Evolutionary conservation across 176 grass and related monocot genomes (phyloP).

Genomic region (Triticum turgidum): DNA sequence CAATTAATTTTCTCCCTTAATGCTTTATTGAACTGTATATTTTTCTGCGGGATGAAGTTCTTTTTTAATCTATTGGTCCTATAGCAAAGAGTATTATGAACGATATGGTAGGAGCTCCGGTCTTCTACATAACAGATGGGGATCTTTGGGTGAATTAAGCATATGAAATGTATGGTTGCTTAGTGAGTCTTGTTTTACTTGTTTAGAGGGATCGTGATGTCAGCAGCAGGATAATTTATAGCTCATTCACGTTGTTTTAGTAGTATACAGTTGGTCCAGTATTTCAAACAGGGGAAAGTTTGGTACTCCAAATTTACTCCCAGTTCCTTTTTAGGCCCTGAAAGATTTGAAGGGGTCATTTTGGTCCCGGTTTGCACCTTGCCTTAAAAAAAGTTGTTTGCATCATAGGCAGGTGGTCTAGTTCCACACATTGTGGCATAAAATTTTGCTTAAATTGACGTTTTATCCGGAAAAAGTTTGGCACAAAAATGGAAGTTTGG

Average conservation of each 20-base stretch:
- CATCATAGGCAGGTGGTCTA: neutral
- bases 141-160: neutral
- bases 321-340: neutral
- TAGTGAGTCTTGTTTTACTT: neutral
- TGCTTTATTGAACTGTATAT: neutral
- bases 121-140: neutral
- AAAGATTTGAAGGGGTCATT: neutral
- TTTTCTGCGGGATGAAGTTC: neutral
- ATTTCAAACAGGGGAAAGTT: neutral
- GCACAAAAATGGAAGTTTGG: neutral
- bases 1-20: neutral
- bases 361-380: neutral
- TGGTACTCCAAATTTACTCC: neutral
- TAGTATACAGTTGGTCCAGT: neutral
- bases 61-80: neutral
- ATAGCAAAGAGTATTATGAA: no score
- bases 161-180: neutral
- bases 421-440: neutral
- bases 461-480: neutral
- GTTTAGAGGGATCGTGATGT: no score
- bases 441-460: neutral
- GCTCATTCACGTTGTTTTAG: neutral
- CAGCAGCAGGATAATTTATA: neutral
- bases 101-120: neutral
- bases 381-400: neutral